Conservation (phyloP, 768 basidiomycete genomes). For the Postia placenta region DNA sequence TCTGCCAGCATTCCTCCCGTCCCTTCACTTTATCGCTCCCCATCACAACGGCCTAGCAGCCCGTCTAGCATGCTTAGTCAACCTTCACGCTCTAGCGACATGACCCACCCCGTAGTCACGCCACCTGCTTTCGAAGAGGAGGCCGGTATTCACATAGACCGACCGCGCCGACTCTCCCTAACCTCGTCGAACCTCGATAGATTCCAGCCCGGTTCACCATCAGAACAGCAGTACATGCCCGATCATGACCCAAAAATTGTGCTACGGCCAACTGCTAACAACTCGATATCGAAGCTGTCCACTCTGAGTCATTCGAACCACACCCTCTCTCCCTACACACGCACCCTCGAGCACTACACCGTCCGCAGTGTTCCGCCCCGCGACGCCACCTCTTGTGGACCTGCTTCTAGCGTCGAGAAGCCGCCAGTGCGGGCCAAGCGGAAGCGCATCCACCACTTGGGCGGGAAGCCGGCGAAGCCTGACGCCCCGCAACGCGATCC, state of each 20-base stretch:
- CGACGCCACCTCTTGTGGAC: conserved; percentile 26
- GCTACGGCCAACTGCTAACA: conserved; percentile 60
- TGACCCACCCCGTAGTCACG: conserved; percentile 39
- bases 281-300: conserved; percentile 78
- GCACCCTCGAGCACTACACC: conserved; percentile 85
- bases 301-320: conserved; percentile 87
- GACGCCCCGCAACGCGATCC: conserved; percentile 3
- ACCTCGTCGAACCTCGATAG: conserved; percentile 28
- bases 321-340: conserved; percentile 90
- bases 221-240: conserved; percentile 22
- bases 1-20: conserved; percentile 18
- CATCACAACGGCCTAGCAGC: conserved; percentile 33
- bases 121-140: conserved; percentile 31
- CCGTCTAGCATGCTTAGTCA: conserved; percentile 49
- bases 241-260: conserved; percentile 51
- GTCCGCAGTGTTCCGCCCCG: conserved; percentile 83
- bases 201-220: conserved; percentile 30
- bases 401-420: conserved; percentile 33
- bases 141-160: conserved; percentile 12
- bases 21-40: conserved; percentile 21
- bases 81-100: conserved; percentile 41
- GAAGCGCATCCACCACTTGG: conserved; percentile 66
- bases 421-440: conserved; percentile 67
- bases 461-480: conserved; percentile 26
- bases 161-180: conserved; percentile 29